These are phyloP conservation scores for Xanthoconium separans DNA, from an alignment of 1,284 basidiomycete genomes.

Conservation along the genomic window DNA sequence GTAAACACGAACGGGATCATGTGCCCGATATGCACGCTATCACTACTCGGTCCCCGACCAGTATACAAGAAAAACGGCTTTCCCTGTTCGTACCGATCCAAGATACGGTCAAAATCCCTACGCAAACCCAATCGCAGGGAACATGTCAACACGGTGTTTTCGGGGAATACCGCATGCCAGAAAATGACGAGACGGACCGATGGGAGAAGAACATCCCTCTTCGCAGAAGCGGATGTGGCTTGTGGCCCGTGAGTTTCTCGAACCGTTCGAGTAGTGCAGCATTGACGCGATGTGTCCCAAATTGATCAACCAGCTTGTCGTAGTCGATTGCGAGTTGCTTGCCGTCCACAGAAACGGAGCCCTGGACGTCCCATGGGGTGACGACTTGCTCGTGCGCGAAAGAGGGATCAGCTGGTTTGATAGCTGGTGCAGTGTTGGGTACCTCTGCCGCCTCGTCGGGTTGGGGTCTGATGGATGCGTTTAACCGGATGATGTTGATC, in stretches of 20 bases:
- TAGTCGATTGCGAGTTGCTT: slow-evolving; percentile 94
- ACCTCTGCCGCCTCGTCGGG: neutral
- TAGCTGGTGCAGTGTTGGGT: slow-evolving; percentile 12
- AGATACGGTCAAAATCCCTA: slow-evolving; percentile 91
- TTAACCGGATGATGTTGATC: neutral
- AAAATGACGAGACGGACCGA: slow-evolving; percentile 54
- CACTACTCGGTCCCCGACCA: slow-evolving; percentile 93
- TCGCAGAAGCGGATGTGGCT: slow-evolving; percentile 88
- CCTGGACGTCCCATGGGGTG: slow-evolving; percentile 98
- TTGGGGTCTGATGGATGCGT: slow-evolving; percentile 13
- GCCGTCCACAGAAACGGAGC: slow-evolving; percentile 86
- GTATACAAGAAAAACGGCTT: slow-evolving; percentile 99
- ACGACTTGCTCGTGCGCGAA: slow-evolving; percentile 75
- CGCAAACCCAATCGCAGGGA: neutral
- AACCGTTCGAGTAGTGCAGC: slow-evolving; percentile 83
- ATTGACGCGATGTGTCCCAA: slow-evolving; percentile 88
- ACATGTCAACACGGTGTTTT: neutral
- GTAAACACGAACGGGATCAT: slow-evolving; percentile 98
- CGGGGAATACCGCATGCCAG: neutral
- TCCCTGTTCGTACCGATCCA: slow-evolving; percentile 94
- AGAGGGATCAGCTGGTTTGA: slow-evolving; percentile 36
- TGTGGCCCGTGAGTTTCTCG: slow-evolving; percentile 86
- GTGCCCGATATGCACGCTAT: slow-evolving; percentile 98
- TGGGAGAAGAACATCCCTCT: slow-evolving; percentile 98
- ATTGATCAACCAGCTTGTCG: slow-evolving; percentile 92